Percentiles rank a stretch among this genome's conserved stretches.
phyloP scores from a whole-genome alignment of 2,329 filamentous ascomycete species.

The Cladosporium colombiae region DNA sequence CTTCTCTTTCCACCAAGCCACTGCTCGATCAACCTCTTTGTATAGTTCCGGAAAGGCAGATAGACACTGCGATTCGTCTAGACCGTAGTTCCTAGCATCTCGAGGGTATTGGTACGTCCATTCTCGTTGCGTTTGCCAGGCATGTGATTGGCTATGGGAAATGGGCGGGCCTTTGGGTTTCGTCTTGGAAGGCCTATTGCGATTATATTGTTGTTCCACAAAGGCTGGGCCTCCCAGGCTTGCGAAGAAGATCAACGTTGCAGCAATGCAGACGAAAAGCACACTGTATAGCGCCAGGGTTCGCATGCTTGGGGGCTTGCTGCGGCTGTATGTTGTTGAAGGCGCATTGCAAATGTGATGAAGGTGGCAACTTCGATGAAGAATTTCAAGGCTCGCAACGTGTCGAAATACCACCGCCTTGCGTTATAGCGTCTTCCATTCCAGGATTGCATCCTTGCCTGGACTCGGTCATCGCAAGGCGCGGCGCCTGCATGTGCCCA shows the following conservation, averaged over 20 bases:
- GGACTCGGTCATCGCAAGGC: not conserved
- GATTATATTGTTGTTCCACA: slow-evolving; percentile 18
- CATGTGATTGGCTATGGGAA: slow-evolving; percentile 19
- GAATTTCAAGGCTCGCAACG: not conserved
- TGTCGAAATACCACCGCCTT: not conserved
- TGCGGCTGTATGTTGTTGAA: not conserved
- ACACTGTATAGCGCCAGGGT: slow-evolving; percentile 24
- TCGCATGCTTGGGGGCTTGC: slow-evolving; percentile 18
- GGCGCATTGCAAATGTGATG: not conserved
- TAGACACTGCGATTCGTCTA: slow-evolving; percentile 34
- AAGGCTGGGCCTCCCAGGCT: slow-evolving; percentile 15
- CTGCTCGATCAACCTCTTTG: slow-evolving; percentile 34
- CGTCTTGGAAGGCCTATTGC: not conserved
- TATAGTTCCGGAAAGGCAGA: slow-evolving; percentile 37
- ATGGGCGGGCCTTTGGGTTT: slow-evolving; percentile 18
- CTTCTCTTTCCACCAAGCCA: slow-evolving; percentile 29
- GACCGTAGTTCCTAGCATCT: slow-evolving; percentile 33
- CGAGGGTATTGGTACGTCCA: slow-evolving; percentile 29
- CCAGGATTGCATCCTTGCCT: not conserved
- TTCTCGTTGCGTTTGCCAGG: slow-evolving; percentile 9
- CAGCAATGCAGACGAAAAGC: slow-evolving; percentile 19
- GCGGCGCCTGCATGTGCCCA: not conserved
- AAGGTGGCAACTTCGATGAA: not conserved
- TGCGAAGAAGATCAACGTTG: slow-evolving; percentile 20
- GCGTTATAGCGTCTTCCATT: not conserved